Conservation (phyloP, 768 basidiomycete species). For the Pisolithus tinctorius region DNA sequence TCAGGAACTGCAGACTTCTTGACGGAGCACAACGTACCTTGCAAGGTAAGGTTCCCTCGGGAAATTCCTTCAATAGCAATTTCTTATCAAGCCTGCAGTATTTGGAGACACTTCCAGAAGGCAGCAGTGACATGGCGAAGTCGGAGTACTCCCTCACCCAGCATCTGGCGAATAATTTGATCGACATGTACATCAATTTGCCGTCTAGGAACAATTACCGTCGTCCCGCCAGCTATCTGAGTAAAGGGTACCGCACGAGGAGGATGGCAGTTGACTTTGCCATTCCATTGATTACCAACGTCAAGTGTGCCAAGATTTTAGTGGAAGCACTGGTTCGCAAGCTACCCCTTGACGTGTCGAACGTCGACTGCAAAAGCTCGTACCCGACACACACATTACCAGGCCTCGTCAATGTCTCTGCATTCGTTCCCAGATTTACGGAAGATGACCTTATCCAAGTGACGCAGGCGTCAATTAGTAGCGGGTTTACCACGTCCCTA, state of each 20-base stretch:
- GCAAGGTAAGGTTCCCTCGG: conserved; percentile 58
- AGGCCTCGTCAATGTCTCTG: conserved; percentile 81
- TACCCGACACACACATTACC: conserved; percentile 88
- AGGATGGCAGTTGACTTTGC: conserved; percentile 99
- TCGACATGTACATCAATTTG: conserved; percentile 99
- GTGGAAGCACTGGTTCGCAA: conserved; percentile 89
- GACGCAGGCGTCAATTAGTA: conserved; percentile 78
- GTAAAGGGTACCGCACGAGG: conserved; percentile 93
- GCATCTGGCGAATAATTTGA: conserved; percentile 93
- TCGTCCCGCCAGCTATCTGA: conserved; percentile 93
- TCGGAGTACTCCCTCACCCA: conserved; percentile 96
- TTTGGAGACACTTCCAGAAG: conserved; percentile 79
- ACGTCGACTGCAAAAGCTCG: conserved; percentile 89
- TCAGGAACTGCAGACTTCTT: conserved; percentile 97
- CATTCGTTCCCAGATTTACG: conserved; percentile 73
- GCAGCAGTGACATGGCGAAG: conserved; percentile 74
- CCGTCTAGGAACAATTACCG: conserved; percentile 98
- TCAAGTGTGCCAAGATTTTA: conserved; percentile 96
- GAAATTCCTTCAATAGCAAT: background rate
- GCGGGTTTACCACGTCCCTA: conserved; percentile 84
- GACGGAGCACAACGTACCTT: conserved; percentile 92
- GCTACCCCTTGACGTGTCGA: conserved; percentile 85
- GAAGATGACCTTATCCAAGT: conserved; percentile 53
- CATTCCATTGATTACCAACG: conserved; percentile 94
- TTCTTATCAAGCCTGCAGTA: conserved; percentile 44